These are phyloP conservation scores for Phialophora chinensis DNA, from an alignment of 2,329 filamentous ascomycete genomes.

Conservation along the genomic window DNA sequence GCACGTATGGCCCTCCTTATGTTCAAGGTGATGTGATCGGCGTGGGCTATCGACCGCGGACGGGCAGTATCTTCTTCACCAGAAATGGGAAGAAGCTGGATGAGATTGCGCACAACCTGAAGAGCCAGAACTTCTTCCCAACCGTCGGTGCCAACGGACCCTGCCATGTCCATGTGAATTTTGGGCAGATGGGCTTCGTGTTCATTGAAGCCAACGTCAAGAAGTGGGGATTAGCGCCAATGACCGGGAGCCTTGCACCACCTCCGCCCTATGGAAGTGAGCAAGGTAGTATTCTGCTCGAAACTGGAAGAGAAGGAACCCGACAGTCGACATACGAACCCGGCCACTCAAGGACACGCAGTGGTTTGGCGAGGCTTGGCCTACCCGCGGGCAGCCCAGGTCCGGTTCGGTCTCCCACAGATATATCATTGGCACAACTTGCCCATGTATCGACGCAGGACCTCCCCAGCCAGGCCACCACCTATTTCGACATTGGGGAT, in stretches of 20 bases:
- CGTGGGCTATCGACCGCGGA: constrained; percentile 91
- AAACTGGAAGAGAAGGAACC: constrained; percentile 72
- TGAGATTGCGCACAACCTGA: constrained; percentile 89
- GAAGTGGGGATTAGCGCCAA: constrained; percentile 97
- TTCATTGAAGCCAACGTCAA: constrained; percentile 99
- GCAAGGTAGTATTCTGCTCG: constrained; percentile 92
- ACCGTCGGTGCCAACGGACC: constrained; percentile 96
- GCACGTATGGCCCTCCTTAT: constrained; percentile 79
- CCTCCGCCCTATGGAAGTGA: constrained; percentile 97
- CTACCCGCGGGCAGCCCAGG: constrained; percentile 78
- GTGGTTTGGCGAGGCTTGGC: constrained; percentile 76
- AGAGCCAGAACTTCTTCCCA: constrained; percentile 96
- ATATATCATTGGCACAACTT: constrained; percentile 90
- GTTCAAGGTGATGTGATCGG: constrained; percentile 96
- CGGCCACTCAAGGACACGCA: constrained; percentile 75
- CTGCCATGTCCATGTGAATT: constrained; percentile 92
- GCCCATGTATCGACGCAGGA: constrained; percentile 70
- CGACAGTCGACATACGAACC: constrained; percentile 55
- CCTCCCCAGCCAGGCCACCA: constrained; percentile 65
- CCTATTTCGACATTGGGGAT: constrained; percentile 60
- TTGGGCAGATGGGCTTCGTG: constrained; percentile 96
- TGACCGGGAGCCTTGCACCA: constrained; percentile 91
- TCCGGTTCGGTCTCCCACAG: constrained; percentile 86
- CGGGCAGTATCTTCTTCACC: constrained; percentile 95
- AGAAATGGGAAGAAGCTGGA: constrained; percentile 97